phyloP scores from a whole-genome alignment of 768 basidiomycete species.

The Russula emetica region DNA sequence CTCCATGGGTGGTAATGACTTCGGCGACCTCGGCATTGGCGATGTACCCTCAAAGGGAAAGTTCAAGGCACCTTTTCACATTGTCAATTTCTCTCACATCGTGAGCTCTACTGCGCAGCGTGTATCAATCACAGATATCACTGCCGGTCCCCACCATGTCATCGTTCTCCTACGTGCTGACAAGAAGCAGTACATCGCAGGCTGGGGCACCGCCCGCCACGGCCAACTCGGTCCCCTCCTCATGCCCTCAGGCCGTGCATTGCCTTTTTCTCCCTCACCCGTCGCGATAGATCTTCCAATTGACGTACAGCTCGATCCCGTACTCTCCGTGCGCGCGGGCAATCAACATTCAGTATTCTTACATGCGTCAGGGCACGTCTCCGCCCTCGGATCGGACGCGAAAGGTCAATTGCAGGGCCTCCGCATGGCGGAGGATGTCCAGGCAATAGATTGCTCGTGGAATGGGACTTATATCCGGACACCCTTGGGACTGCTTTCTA shows the following conservation, averaged over 20 bases:
- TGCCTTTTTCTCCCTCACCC: slow-evolving; percentile 35
- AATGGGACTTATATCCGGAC: slow-evolving; percentile 60
- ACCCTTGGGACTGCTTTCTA: slow-evolving; percentile 40
- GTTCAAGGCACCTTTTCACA: slow-evolving; percentile 35
- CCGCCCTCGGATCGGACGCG: slow-evolving; percentile 62
- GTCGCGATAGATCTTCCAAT: slow-evolving; percentile 35
- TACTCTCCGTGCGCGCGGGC: slow-evolving; percentile 41
- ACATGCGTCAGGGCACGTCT: slow-evolving; percentile 44
- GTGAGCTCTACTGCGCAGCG: slow-evolving; percentile 28
- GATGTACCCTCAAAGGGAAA: slow-evolving; percentile 19
- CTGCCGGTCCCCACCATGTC: slow-evolving; percentile 71
- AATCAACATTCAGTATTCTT: slow-evolving; percentile 51
- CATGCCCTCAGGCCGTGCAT: slow-evolving; percentile 29
- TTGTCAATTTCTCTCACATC: slow-evolving; percentile 39
- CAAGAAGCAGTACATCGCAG: slow-evolving; percentile 41
- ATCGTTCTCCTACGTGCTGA: slow-evolving; percentile 43
- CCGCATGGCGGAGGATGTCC: slow-evolving; percentile 30
- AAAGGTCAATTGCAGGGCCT: slow-evolving; percentile 60
- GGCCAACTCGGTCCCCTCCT: slow-evolving; percentile 65
- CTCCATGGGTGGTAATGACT: slow-evolving; percentile 83
- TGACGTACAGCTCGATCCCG: slow-evolving; percentile 24
- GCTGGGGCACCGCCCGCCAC: slow-evolving; percentile 84
- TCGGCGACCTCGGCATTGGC: slow-evolving; percentile 71
- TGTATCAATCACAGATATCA: slow-evolving; percentile 42
- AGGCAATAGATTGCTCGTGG: slow-evolving; percentile 63